Evolutionary conservation across 1,284 basidiomycete species (phyloP).

Genomic region (Rhodotorula glutinis): DNA sequence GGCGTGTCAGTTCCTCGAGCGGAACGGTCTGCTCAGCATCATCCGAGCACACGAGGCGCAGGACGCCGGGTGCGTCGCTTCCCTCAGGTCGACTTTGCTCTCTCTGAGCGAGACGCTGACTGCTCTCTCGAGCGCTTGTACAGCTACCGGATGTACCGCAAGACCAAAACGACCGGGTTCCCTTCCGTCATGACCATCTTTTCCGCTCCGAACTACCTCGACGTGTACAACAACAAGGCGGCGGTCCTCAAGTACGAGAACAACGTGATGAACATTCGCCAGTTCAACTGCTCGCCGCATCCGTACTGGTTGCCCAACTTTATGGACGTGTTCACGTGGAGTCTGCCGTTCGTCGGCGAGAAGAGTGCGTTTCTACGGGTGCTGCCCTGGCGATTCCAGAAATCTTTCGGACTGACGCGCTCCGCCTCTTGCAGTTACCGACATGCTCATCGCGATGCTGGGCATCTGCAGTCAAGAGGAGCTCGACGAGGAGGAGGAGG

Average conservation of each 20-base stretch:
- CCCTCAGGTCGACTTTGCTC: neutral
- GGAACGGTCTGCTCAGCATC: constrained; percentile 90
- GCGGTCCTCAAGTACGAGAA: constrained; percentile 95
- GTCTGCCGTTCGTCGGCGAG: constrained; percentile 95
- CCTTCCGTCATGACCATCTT: constrained; percentile 97
- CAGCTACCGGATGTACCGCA: constrained; percentile 94
- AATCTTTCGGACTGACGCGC: too few species aligned
- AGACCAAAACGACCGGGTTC: constrained; percentile 84
- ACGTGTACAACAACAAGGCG: constrained; percentile 95
- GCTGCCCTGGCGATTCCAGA: too few species aligned
- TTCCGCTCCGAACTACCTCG: constrained; percentile 91
- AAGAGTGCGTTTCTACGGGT: constrained; percentile 71
- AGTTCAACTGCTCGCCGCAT: constrained; percentile 93
- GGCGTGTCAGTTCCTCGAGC: constrained; percentile 87
- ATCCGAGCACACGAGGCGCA: constrained; percentile 94
- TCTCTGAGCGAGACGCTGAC: neutral
- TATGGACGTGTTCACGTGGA: constrained; percentile 99
- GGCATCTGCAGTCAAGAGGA: constrained; percentile 94
- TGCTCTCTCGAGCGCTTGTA: neutral
- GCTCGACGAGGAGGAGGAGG: constrained; percentile 79
- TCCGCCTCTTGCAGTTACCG: constrained; percentile 70
- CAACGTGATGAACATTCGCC: constrained; percentile 90
- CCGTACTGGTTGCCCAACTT: constrained; percentile 98
- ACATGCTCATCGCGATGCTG: constrained; percentile 92
- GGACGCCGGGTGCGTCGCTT: constrained; percentile 72